Base-by-base conservation (phyloP, 202 grass and related monocot species). In the Dendrocalamus latiflorus region DNA sequence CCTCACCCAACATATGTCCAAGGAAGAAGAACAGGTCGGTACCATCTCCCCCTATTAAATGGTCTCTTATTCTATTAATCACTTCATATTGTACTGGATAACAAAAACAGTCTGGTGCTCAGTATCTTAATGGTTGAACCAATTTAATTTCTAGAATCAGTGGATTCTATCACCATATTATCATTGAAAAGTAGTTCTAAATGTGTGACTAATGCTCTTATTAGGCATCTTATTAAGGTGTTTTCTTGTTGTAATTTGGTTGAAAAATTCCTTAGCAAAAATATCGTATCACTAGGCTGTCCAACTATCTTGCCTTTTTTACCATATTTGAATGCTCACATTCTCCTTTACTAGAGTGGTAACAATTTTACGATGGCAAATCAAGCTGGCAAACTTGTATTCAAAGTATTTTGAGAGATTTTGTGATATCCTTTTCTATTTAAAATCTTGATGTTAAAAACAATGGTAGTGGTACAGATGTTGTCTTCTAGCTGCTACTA, bases 1-100 rank as follows among this genome's bases (percentile, higher is more conserved):
- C 81, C 88, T 97, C 57, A 89, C 64, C 66, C 95, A 97, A 77
- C 95, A 97, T 82, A 93, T 97, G 95, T 94, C 88, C 75, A 97
- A 97, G 84, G 95, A 97, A 91, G 90, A 97, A 80, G 88, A 97
- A 65, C 95, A 97, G 90, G 95, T 89, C 33, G 9, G 41, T 84
- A 36, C 26, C 24, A 37, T 62, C 33, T 39, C 24, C 42, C 26
- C 47, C 70, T 84, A 70, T 76, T 65, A 62, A 61, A 61, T 45
- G 14, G 34, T n/a, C 26, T 54, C 64, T 75, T 79, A 30, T 48
- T 11, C 26, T 68, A 42, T 65, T 84, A 56, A 84, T 63, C 41
- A 50, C 57, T 59, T 20, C n/a, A 47, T 75, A 60, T 56, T 21
- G 9, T 39, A 28, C 54, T 79, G 45, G 20, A 79, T 56, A 68